These are phyloP conservation scores for Punica granatum DNA, from an alignment of 345 rosid species.

Conservation along the genomic window DNA sequence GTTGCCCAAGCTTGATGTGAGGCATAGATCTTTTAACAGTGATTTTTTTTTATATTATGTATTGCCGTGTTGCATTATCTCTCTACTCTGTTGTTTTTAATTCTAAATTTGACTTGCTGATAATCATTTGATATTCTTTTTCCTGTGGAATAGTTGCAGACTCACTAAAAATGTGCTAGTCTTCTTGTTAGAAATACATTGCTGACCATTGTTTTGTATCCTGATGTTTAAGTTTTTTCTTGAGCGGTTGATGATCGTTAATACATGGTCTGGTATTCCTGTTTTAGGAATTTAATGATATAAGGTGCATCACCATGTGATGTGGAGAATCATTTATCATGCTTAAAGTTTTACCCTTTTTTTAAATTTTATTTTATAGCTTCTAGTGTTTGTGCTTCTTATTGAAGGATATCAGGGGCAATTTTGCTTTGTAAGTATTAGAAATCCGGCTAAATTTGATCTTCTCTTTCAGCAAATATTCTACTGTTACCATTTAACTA, in stretches of 20 bases:
- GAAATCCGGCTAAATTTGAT: constrained; percentile 1
- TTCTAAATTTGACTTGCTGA: not conserved
- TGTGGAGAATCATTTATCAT: not conserved
- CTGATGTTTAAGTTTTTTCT: not conserved
- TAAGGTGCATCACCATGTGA: not conserved
- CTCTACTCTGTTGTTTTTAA: not conserved
- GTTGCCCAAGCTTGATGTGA: not conserved
- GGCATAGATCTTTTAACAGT: not conserved
- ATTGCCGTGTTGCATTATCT: not conserved
- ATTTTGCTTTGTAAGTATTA: not conserved
- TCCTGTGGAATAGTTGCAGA: not conserved
- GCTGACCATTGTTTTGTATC: not conserved
- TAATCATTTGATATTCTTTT: not conserved
- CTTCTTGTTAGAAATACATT: not conserved
- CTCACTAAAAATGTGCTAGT: not conserved
- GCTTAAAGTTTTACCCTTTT: not conserved
- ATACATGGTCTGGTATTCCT: not conserved
- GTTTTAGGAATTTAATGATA: not conserved
- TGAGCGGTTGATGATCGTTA: not conserved
- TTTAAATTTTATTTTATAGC: not conserved
- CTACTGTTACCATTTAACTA: constrained; percentile 82
- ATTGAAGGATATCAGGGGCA: not conserved
- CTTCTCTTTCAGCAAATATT: constrained; percentile 59
- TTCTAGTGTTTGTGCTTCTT: not conserved
- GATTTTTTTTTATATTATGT: not conserved